phyloP scores from a whole-genome alignment of 2,329 filamentous ascomycete species.

The Neonectria hederae region DNA sequence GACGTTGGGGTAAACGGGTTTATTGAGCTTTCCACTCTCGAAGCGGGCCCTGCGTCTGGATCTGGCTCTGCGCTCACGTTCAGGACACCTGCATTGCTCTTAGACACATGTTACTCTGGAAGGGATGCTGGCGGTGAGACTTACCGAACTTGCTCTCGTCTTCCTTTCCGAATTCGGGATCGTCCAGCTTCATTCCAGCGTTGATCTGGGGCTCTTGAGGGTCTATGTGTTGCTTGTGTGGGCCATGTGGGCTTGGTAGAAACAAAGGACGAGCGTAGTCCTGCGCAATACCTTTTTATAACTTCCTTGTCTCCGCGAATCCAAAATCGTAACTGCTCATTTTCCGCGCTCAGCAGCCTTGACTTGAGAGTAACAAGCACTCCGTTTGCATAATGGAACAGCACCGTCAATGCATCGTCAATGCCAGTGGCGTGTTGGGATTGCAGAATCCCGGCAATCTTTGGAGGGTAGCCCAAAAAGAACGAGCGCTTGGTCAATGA shows the following conservation, averaged over 20 bases:
- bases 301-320: conserved; percentile 1
- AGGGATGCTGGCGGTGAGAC: neutral
- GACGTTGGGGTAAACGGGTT: neutral
- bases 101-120: neutral
- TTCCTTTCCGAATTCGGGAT: conserved; percentile 1
- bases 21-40: neutral
- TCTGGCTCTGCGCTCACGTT: neutral
- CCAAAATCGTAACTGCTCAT: neutral
- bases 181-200: conserved; percentile 2
- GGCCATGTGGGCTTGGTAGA: neutral
- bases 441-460: neutral
- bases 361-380: neutral
- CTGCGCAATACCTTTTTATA: neutral
- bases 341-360: neutral
- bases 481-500: conserved; percentile 3
- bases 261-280: too few species aligned
- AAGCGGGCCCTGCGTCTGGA: neutral
- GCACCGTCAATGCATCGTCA: neutral
- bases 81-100: neutral
- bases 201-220: conserved; percentile 9
- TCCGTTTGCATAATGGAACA: neutral
- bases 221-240: neutral
- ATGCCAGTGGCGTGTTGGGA: neutral
- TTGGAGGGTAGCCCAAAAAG: conserved; percentile 4
- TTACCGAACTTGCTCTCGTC: neutral